Evolutionary conservation across 2,329 filamentous ascomycete species (phyloP).

Genomic region (Aspergillus sp.): DNA sequence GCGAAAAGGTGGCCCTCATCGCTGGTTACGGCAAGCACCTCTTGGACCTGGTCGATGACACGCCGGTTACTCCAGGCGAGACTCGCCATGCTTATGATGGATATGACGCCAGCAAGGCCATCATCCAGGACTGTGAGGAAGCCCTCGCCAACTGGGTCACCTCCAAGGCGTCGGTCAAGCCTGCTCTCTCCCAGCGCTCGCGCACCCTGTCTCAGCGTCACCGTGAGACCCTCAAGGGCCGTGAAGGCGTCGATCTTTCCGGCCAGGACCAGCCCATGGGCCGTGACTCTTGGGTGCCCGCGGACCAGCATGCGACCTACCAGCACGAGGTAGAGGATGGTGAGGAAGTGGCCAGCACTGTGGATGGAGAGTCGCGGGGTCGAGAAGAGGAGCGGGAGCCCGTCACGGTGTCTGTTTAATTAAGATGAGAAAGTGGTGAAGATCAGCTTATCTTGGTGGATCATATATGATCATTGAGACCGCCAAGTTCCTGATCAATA

Average conservation of each 20-base stretch:
- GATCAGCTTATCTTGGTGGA: neutral
- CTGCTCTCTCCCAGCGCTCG: conserved; percentile 83
- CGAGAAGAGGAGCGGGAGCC: conserved; percentile 40
- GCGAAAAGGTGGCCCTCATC: conserved; percentile 97
- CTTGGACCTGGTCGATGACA: conserved; percentile 95
- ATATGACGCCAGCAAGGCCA: conserved; percentile 96
- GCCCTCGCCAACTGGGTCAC: conserved; percentile 95
- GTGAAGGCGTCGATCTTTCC: conserved; percentile 74
- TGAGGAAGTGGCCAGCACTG: conserved; percentile 37
- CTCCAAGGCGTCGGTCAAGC: conserved; percentile 82
- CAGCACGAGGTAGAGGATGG: conserved; percentile 45
- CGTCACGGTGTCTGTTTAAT: conserved; percentile 23
- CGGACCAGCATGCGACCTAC: conserved; percentile 57
- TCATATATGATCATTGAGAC: neutral
- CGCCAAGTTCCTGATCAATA: conserved; percentile 7
- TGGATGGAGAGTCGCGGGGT: conserved; percentile 37
- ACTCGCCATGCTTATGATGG: conserved; percentile 94
- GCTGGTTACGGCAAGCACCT: conserved; percentile 97
- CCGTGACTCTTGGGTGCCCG: conserved; percentile 77
- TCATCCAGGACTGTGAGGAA: conserved; percentile 99
- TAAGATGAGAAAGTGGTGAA: neutral
- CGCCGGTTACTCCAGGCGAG: conserved; percentile 94
- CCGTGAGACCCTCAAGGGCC: conserved; percentile 67
- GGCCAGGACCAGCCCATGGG: conserved; percentile 77
- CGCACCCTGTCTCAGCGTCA: conserved; percentile 86